Conservation (phyloP, 306 rosid species). For the Malus sylvestris region DNA sequence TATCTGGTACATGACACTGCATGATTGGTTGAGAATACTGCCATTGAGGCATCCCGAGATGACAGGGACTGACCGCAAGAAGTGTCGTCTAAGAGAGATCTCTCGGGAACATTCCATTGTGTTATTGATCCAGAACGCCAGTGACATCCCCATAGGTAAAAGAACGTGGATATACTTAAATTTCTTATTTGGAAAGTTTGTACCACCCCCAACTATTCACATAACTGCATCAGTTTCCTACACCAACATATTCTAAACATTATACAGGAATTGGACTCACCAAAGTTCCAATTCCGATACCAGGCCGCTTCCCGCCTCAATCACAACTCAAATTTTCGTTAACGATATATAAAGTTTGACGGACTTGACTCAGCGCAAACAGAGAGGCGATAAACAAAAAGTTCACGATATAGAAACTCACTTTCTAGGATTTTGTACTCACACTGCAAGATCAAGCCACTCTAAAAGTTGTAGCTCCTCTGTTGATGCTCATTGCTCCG, state of each 20-base stretch:
- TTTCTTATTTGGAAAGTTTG: background rate
- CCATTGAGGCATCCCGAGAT: no score
- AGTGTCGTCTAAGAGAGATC: no score
- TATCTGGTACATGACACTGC: no score
- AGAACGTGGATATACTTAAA: background rate
- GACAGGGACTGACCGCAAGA: background rate
- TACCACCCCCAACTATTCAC: constrained; percentile 12
- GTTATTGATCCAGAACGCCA: no score
- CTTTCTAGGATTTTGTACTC: constrained; percentile 27
- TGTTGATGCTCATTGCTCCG: constrained; percentile 20
- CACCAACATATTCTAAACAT: constrained; percentile 7
- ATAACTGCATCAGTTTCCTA: constrained; percentile 14
- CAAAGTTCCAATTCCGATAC: constrained; percentile 3
- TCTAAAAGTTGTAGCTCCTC: constrained; percentile 30
- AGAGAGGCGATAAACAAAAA: constrained; percentile 19
- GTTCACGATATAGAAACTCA: constrained; percentile 9
- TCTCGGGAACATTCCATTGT: accelerated
- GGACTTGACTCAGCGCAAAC: background rate
- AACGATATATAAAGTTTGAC: background rate
- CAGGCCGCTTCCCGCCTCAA: background rate
- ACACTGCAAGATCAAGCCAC: constrained; percentile 29
- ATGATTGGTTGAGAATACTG: no score
- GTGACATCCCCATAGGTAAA: background rate
- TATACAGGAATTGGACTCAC: background rate
- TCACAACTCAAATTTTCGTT: background rate